A percentile compares a stretch with the other conserved stretches of the same genome.
These are phyloP conservation scores for Turritis glabra DNA, from an alignment of 345 rosid genomes.

Conservation along the genomic window DNA sequence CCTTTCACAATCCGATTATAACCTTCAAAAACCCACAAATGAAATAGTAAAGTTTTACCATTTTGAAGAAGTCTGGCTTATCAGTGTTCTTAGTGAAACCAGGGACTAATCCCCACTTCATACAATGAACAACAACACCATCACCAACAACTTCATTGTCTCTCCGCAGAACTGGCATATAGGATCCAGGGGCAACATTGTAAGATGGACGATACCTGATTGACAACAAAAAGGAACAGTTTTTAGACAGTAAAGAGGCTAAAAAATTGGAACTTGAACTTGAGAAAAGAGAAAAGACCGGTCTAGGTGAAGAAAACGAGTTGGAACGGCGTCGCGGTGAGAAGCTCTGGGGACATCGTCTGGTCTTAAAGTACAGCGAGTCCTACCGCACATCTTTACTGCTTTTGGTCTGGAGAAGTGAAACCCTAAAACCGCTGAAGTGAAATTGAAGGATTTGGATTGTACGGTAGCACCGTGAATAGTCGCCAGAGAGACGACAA, in stretches of 20 bases:
- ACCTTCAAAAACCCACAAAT: not conserved
- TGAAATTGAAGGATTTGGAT: not conserved
- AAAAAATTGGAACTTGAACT: not conserved
- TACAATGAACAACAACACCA: conserved; percentile 63
- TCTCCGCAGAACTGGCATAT: conserved; percentile 65
- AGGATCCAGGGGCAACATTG: conserved; percentile 73
- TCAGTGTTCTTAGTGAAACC: conserved; percentile 75
- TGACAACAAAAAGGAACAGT: not conserved
- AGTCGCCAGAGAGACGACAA: not conserved
- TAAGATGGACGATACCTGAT: conserved; percentile 76
- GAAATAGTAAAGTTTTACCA: conserved; percentile 48
- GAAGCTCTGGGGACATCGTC: conserved; percentile 72
- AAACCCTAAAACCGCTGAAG: not conserved
- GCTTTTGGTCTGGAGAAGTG: not conserved
- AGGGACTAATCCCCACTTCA: conserved; percentile 93
- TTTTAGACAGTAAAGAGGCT: not conserved
- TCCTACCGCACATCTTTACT: conserved; percentile 75
- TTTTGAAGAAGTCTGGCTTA: conserved; percentile 80
- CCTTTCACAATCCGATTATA: not conserved
- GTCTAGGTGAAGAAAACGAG: conserved; percentile 52
- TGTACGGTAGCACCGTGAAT: not conserved
- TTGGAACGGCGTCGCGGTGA: conserved; percentile 47
- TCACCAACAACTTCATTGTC: conserved; percentile 48
- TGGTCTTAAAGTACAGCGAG: conserved; percentile 71
- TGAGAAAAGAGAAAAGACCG: conserved; percentile 43